Conservation (phyloP, 2,329 filamentous ascomycete genomes). For the Claviceps sp. region DNA sequence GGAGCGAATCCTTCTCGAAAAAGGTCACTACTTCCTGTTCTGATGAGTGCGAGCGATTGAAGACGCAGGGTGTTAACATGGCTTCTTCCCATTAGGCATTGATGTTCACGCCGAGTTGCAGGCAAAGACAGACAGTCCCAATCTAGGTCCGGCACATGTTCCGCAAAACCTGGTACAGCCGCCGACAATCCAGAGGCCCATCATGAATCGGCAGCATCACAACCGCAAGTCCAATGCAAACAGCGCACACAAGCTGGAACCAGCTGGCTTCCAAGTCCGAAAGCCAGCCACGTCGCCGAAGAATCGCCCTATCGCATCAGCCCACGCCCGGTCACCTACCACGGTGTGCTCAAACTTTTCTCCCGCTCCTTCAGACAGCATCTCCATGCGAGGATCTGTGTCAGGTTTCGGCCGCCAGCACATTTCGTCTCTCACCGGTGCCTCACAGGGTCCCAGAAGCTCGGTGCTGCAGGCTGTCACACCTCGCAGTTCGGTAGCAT, state of each 20-base stretch:
- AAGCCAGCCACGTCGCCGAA: slow-evolving; percentile 53
- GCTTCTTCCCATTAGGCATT: slow-evolving; percentile 48
- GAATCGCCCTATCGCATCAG: slow-evolving; percentile 69
- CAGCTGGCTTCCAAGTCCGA: slow-evolving; percentile 33
- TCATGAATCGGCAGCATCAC: slow-evolving; percentile 70
- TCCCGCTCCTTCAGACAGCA: slow-evolving; percentile 32
- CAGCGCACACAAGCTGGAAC: slow-evolving; percentile 61
- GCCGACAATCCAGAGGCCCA: slow-evolving; percentile 65
- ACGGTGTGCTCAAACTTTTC: slow-evolving; percentile 32
- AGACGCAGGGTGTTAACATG: background rate
- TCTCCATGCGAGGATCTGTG: slow-evolving; percentile 29
- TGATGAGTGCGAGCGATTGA: background rate
- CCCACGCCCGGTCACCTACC: slow-evolving; percentile 50
- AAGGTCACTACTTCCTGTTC: slow-evolving; percentile 48
- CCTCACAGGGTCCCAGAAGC: slow-evolving; percentile 14
- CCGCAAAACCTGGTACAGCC: slow-evolving; percentile 56
- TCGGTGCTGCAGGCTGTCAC: slow-evolving; percentile 24
- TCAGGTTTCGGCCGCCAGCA: slow-evolving; percentile 18
- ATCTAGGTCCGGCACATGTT: slow-evolving; percentile 56
- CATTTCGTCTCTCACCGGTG: slow-evolving; percentile 15
- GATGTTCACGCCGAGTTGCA: slow-evolving; percentile 94
- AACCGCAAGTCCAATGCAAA: slow-evolving; percentile 57
- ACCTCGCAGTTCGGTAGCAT: slow-evolving; percentile 22
- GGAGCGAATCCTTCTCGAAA: slow-evolving; percentile 89
- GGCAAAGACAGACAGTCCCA: slow-evolving; percentile 81